Base-by-base conservation (phyloP, 2,329 filamentous ascomycete genomes). In the Chalara sp. region DNA sequence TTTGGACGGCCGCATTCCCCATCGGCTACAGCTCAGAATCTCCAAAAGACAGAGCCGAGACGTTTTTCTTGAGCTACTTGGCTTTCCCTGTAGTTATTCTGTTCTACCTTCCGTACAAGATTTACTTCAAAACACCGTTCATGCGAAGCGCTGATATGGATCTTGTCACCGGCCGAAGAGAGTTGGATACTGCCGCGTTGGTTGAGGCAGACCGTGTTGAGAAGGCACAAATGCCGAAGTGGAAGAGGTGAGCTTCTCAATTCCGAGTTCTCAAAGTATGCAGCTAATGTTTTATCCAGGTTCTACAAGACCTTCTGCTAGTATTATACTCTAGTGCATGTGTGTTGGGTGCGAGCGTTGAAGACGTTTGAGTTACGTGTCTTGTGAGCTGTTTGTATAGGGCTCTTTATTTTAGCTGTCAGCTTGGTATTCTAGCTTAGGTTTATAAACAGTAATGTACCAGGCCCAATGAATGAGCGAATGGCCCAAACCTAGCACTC, bases 81-180 rank as follows among this genome's bases (percentile, higher is more conserved):
- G 79, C 79, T 5, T 70, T 72, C 0, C 76, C 77, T 0, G 69
- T 83, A 10, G 73, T 80, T 29, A 51, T 83, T 12, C 30, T 61
- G 0, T 73, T 80, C 52, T 87, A 84, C 59, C 50, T 89, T 7
- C 72, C 70, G 10, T 88, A 86, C 73, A 89, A 89, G 69, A 2
- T 86, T 42, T 78, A 63, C 42, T 64, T 65, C 12, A 62, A 70
- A 54, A 76, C 79, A 1, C 55, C 53, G 5, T 54, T 60, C 40
- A 56, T 55, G 54, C 41, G 52, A 11, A 32, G 30, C 6, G 5
- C 11, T 10, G 45, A 54, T 30, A 62, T 63, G 39, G 61, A 63
- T 55, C 40, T 63, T 32, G 33, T 48, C 29, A 58, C 56, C n/a
- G 61, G 60, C 29, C 51, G 45, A 29, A 52, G 53, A 39, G 58